Evolutionary conservation across 2,329 filamentous ascomycete genomes (phyloP), one percentile per base, ranked within the genome.

Genomic region (Simplicillium aogashimaense): DNA sequence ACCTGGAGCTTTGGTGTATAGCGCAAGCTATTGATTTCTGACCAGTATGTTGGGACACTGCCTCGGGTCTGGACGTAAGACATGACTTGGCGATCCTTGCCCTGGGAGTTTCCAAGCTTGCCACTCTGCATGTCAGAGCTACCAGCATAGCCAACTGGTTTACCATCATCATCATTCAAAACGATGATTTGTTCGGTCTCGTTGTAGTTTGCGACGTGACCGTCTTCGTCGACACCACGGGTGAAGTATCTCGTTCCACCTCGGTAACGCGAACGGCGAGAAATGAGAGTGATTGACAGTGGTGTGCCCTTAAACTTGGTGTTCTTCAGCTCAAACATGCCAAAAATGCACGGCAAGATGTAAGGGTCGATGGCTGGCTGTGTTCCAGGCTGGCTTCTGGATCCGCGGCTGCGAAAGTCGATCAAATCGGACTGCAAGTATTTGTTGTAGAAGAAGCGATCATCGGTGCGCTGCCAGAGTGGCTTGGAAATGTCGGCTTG

Each of bases 381-480:
- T 18, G 81, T 72, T 1, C 81, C 81, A 17, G 72, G 70, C 40
- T 83, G 76, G 41, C 77, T 74, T 46, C 83, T 67, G 32, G 72
- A 74, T 35, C 77, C 78, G 29, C 55, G 63, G 31, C 70, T 76
- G 45, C 90, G 81, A 58, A 95, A 94, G 58, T 95, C 80, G 54
- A 97, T 95, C 43, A 98, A 65, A 54, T 95, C 88, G 7, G 85
- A 83, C 59, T 90, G 86, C 37, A 97, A 75, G 60, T 95, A 94
- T 47, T 83, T 82, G 64, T 98, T 98, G 87, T 90, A 98, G 70
- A 95, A 98, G 71, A 98, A 98, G 48, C 92, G 86, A 58, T 97
- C 89, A 61, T 98, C 92, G 47, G 90, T 83, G 50, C 88, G 74
- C 69, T 84, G 82, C 92, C 92, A 98, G 43, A 97, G 65, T 11